Conservation (phyloP, 2,329 filamentous ascomycete genomes). For the Lachnellula occidentalis region DNA sequence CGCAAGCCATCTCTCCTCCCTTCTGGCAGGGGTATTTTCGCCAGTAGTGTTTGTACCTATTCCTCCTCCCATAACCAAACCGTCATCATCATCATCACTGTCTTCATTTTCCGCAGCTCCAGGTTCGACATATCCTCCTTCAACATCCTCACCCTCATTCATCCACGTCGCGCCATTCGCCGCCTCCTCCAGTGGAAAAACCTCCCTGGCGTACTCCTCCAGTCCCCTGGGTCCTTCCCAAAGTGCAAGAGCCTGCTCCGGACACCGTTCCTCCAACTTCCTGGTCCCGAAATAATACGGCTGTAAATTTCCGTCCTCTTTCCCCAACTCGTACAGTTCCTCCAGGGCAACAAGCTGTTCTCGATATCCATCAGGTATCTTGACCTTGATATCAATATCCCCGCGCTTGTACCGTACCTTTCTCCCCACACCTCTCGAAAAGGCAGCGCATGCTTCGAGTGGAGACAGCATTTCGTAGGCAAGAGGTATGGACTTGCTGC, state of each 20-base stretch:
- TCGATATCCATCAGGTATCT: constrained; percentile 81
- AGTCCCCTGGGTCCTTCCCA: constrained; percentile 90
- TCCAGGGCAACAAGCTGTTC: constrained; percentile 73
- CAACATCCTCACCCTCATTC: constrained; percentile 46
- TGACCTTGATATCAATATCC: constrained; percentile 77
- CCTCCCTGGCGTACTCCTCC: constrained; percentile 91
- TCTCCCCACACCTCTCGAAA: constrained; percentile 71
- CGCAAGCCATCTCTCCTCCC: constrained; percentile 30
- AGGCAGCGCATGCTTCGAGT: constrained; percentile 72
- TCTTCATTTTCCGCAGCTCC: constrained; percentile 31
- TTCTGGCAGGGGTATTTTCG: constrained; percentile 26
- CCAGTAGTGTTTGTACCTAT: constrained; percentile 4
- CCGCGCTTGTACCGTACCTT: constrained; percentile 71
- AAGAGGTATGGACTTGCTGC: constrained; percentile 71
- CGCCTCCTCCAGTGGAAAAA: constrained; percentile 90
- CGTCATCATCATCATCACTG: constrained; percentile 44
- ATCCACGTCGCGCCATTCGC: constrained; percentile 95
- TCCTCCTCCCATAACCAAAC: constrained; percentile 26
- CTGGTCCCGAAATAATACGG: constrained; percentile 59
- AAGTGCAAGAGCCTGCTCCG: constrained; percentile 68
- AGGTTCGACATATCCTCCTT: constrained; percentile 18
- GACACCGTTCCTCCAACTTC: constrained; percentile 57
- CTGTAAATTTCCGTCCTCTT: constrained; percentile 45
- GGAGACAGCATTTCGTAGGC: constrained; percentile 89
- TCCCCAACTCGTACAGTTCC: constrained; percentile 46